phyloP scores from a whole-genome alignment of 2,329 filamentous ascomycete species.

The Arthrobotrys megalospora region DNA sequence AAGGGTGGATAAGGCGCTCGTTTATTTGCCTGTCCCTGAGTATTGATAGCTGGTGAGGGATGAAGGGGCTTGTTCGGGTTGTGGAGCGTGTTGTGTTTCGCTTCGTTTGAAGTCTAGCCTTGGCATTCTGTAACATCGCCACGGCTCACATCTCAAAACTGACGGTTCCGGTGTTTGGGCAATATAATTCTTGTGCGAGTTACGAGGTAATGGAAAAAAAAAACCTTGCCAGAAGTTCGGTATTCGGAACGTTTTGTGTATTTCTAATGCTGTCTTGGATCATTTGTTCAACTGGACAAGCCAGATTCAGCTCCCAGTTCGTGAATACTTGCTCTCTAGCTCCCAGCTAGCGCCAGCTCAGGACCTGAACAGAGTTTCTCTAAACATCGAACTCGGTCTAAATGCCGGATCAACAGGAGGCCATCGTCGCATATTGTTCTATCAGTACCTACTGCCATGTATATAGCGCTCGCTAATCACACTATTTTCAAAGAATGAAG shows the following conservation, averaged over 20 bases:
- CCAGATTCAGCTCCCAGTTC: background rate
- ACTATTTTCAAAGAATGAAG: background rate
- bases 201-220: constrained; percentile 13
- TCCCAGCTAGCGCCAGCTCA: too few relatives aligned
- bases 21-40: constrained; percentile 41
- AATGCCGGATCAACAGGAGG: constrained; percentile 24
- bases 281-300: constrained; percentile 11
- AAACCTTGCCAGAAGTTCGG: background rate
- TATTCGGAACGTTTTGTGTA: constrained; percentile 31
- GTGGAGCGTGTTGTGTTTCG: constrained; percentile 55
- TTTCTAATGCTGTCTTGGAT: constrained; percentile 28
- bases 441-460: background rate
- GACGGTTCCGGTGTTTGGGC: constrained; percentile 2
- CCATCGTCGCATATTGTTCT: constrained; percentile 18
- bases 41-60: constrained; percentile 12
- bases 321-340: constrained; percentile 26
- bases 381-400: constrained; percentile 5
- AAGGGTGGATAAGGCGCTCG: constrained; percentile 38
- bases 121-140: constrained; percentile 32
- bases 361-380: background rate
- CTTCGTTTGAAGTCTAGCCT: constrained; percentile 48
- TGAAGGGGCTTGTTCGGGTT: constrained; percentile 42
- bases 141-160: background rate
- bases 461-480: background rate
- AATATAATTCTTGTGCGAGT: constrained; percentile 24